Base-by-base conservation (phyloP, 768 basidiomycete genomes). In the Tulasnella sp. region DNA sequence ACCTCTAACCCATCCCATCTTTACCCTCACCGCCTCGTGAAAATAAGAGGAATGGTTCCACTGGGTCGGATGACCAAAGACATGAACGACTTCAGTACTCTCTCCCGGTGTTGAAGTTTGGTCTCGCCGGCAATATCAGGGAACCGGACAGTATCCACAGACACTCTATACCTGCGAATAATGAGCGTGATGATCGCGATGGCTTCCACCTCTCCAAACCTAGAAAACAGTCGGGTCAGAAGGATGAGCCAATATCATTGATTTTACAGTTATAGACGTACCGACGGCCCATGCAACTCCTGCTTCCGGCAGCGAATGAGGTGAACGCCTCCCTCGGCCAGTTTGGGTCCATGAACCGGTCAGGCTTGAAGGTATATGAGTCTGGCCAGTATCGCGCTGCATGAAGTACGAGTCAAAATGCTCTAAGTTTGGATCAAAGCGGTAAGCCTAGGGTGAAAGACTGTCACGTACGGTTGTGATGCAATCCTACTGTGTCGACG, bases 311-410 rank as follows among this genome's bases (percentile, higher is more conserved):
- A 19, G 59, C 42, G 30, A 61, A 61, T 19, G 59, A 41, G n/a
- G 45, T n/a, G 26, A 61, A 61, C 3, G 59, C 59, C n/a, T 61
- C 59, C 11, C 59, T 29, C 11, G 50, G 29, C 51, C 59, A 52
- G 10, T 54, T 43, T 9, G 44, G 58, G 7, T 54, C 59, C 15
- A 54, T 15, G 27, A 61, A 61, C 2, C 59, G 50, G 9, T 21
- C 51, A 26, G 59, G 59, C 19, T 21, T 43, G 38, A 61, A 61
- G 3, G 8, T 42, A 1, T 53, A 8, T 3, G 59, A 21, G 27
- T 60, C 34, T 29, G 29, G 32, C 59, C 59, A 60, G 51, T 60
- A 60, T 29, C 50, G 48, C n/a, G 53, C 53, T 55, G 26, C 29
- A 41, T 32, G 27, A 38, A 21, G 26, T 7, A 19, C 45, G n/a